These are phyloP conservation scores for Podila verticillata DNA, from an alignment of 192 early-diverging fungal species.

Conservation along the genomic window DNA sequence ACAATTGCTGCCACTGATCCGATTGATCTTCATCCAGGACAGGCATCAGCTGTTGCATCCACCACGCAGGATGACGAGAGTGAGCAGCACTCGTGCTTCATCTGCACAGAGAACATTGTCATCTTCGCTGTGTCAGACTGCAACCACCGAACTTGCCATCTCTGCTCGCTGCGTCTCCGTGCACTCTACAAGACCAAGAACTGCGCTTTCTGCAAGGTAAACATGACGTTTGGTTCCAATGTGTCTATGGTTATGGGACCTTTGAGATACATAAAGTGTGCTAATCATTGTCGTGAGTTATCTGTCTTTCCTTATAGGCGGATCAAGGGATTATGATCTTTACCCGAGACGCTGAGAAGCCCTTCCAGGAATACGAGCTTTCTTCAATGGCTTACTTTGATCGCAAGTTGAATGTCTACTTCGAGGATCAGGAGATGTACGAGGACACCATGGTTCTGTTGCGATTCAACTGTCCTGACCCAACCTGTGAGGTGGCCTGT, in stretches of 20 bases:
- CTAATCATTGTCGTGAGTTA: not conserved
- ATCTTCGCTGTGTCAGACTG: slow-evolving; percentile 89
- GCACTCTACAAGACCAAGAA: slow-evolving; percentile 87
- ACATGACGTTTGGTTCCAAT: not conserved
- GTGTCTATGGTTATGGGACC: not conserved
- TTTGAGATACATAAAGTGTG: not conserved
- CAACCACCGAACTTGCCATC: slow-evolving; percentile 93
- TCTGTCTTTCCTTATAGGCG: slow-evolving; percentile 57
- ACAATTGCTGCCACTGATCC: slow-evolving; percentile 47
- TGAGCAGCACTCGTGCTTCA: slow-evolving; percentile 74
- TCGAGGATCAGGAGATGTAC: slow-evolving; percentile 79
- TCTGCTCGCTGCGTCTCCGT: slow-evolving; percentile 90
- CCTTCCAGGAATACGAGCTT: slow-evolving; percentile 62
- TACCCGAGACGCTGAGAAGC: slow-evolving; percentile 69
- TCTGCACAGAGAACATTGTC: slow-evolving; percentile 86
- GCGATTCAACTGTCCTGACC: slow-evolving; percentile 89
- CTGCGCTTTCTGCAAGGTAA: slow-evolving; percentile 93
- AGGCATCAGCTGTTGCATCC: not conserved
- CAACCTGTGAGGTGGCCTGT: slow-evolving; percentile 78
- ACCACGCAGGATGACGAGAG: slow-evolving; percentile 47
- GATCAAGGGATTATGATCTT: slow-evolving; percentile 83
- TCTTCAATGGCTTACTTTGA: slow-evolving; percentile 69
- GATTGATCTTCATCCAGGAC: slow-evolving; percentile 28
- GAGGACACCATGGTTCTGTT: slow-evolving; percentile 78
- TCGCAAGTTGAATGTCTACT: slow-evolving; percentile 74